Evolutionary conservation across 768 basidiomycete species (phyloP), one percentile per base, ranked within the genome.

Genomic region (Tylopilus felleus): DNA sequence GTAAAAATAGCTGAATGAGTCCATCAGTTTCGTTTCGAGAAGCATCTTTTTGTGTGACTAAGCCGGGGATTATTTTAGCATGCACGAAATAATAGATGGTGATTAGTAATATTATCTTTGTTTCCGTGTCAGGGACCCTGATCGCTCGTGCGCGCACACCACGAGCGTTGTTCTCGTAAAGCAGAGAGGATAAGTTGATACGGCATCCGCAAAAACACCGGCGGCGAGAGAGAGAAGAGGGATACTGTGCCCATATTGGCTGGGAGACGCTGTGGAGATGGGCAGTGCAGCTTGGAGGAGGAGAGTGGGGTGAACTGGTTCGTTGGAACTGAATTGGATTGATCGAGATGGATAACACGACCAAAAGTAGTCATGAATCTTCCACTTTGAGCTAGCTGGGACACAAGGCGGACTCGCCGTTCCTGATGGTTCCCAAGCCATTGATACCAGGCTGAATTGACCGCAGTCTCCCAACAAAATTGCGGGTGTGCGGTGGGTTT

Each of bases 341-440:
- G 55, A 64, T 66, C 54, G 47, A 42, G 53, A 65, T 59, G 68
- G 58, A 68, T 55, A 60, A 65, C 49, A 39, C 47, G 25, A 29
- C 53, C 25, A 49, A 60, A 64, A 49, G 28, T 25, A 54, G 55
- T 47, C 51, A 54, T 13, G 42, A 53, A 57, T 39, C 51, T 60
- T 51, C 56, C 56, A 10, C 19, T 58, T 63, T 57, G 57, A 53
- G 62, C 39, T 35, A 56, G 54, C 29, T 67, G 61, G 60, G 66
- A 57, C 59, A 67, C 55, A 67, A 63, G 49, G 62, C 65, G 63
- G 65, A 25, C 52, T 42, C 50, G 42, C 39, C 51, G 59, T 65
- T 68, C 60, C 62, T 61, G 66, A 68, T 66, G 57, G 57, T 68
- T 68, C 61, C 67, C 66, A 68, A 65, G 64, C 55, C 41, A 48